Conservation (phyloP, 78 protist genomes). For the Chrysochromulina parva region DNA sequence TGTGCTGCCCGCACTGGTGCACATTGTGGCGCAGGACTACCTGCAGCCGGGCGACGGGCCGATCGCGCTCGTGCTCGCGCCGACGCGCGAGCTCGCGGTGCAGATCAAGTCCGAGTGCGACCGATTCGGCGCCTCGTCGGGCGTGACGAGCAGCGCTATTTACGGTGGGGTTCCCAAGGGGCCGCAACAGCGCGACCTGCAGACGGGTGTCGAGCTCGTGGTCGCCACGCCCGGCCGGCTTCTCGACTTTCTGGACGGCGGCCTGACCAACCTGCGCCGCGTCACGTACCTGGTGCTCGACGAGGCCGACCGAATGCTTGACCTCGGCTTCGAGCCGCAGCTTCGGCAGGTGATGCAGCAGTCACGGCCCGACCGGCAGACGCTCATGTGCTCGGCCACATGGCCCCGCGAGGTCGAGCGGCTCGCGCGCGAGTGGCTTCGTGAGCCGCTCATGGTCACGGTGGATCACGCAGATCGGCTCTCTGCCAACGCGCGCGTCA, state of each 20-base stretch:
- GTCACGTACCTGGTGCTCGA: slow-evolving; percentile 67
- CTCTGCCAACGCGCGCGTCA: slow-evolving; percentile 77
- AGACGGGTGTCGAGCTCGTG: neutral
- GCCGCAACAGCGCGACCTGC: slow-evolving; percentile 60
- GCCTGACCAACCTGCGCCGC: neutral
- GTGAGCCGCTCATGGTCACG: slow-evolving; percentile 54
- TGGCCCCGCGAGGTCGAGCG: slow-evolving; percentile 53
- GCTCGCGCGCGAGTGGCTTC: slow-evolving; percentile 32
- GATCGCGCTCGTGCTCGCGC: slow-evolving; percentile 73
- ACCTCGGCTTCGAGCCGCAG: slow-evolving; percentile 89
- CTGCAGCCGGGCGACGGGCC: slow-evolving; percentile 74
- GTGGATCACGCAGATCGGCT: slow-evolving; percentile 66
- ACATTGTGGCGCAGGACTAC: slow-evolving; percentile 56
- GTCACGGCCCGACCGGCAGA: slow-evolving; percentile 37
- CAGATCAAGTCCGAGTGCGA: slow-evolving; percentile 71
- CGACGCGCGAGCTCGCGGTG: slow-evolving; percentile 81
- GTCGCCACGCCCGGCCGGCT: slow-evolving; percentile 79
- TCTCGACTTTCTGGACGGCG: slow-evolving; percentile 72
- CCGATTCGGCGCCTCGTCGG: neutral
- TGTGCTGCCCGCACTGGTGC: slow-evolving; percentile 64
- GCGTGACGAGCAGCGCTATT: slow-evolving; percentile 36
- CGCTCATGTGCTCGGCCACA: slow-evolving; percentile 75
- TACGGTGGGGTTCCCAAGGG: slow-evolving; percentile 75
- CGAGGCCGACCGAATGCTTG: slow-evolving; percentile 95
- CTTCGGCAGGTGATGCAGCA: slow-evolving; percentile 55